Conservation (phyloP, 2,329 filamentous ascomycete species). For the Fusarium zealandicum region DNA sequence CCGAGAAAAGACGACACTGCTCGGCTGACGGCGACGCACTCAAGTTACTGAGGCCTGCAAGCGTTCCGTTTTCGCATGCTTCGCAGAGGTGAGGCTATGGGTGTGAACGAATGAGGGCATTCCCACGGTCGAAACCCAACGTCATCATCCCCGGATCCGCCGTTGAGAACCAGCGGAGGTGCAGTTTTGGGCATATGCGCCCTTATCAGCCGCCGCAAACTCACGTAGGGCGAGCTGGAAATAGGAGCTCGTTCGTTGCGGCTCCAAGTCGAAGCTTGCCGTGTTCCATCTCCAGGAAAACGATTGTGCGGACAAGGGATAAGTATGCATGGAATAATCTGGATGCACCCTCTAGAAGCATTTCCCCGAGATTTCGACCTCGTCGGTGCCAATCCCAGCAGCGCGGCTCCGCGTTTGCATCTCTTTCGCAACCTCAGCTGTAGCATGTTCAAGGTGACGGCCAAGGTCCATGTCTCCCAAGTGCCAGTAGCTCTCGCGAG, state of each 20-base stretch:
- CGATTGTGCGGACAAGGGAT: slow-evolving; percentile 6
- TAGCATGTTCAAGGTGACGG: slow-evolving; percentile 8
- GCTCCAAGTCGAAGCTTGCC: slow-evolving; percentile 3
- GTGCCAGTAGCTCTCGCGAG: slow-evolving; percentile 1
- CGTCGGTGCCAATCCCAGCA: no score
- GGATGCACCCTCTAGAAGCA: background rate
- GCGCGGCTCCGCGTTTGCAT: slow-evolving; percentile 12
- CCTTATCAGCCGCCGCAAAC: no score
- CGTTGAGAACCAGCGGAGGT: background rate
- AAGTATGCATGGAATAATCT: slow-evolving; percentile 7
- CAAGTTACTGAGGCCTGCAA: slow-evolving; percentile 5
- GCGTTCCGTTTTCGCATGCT: slow-evolving; percentile 3
- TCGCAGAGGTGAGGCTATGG: slow-evolving; percentile 1
- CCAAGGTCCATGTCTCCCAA: slow-evolving; percentile 1
- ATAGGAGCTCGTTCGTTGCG: slow-evolving; percentile 1
- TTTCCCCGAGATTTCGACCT: slow-evolving; percentile 3
- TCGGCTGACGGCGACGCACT: slow-evolving; percentile 1
- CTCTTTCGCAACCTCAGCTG: background rate
- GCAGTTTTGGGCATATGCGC: no score
- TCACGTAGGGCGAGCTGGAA: no score
- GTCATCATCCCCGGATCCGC: background rate
- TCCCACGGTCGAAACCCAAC: slow-evolving; percentile 4
- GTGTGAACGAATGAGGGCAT: slow-evolving; percentile 9
- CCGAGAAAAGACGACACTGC: no score
- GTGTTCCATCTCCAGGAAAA: background rate